Percentiles rank a stretch among this genome's conserved stretches.
These are phyloP conservation scores for Phialophora verrucosa DNA, from an alignment of 2,329 filamentous ascomycete genomes.

Conservation along the genomic window DNA sequence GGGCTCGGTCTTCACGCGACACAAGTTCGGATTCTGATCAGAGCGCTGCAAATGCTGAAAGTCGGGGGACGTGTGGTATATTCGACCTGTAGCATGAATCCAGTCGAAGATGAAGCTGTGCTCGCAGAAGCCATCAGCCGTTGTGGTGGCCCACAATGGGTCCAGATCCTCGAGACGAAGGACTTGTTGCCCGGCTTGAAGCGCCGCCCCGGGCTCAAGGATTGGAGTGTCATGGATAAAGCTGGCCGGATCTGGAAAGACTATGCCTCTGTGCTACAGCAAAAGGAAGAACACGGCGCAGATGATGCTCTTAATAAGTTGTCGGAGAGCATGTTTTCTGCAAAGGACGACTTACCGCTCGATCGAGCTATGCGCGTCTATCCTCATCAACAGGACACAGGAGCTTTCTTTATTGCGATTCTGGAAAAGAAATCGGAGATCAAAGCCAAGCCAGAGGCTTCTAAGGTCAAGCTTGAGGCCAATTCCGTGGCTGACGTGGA, in stretches of 20 bases:
- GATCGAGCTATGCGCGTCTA: conserved; percentile 94
- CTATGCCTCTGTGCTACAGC: conserved; percentile 79
- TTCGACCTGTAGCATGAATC: conserved; percentile 99
- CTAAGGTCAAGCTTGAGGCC: conserved; percentile 20
- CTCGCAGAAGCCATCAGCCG: conserved; percentile 85
- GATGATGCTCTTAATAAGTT: conserved; percentile 69
- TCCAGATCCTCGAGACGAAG: conserved; percentile 83
- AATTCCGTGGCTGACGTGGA: conserved; percentile 40
- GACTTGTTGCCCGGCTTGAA: conserved; percentile 77
- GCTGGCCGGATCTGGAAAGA: conserved; percentile 76
- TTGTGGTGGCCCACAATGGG: conserved; percentile 81
- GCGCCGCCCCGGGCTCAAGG: conserved; percentile 74
- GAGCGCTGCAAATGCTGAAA: conserved; percentile 94
- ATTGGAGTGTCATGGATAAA: conserved; percentile 93
- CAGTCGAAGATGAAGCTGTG: conserved; percentile 94
- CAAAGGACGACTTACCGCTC: conserved; percentile 70
- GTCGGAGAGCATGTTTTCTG: conserved; percentile 82
- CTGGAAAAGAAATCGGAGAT: conserved; percentile 91
- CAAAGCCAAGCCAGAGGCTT: conserved; percentile 71
- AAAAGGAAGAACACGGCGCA: conserved; percentile 62
- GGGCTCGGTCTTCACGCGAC: conserved; percentile 85
- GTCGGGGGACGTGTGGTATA: conserved; percentile 93
- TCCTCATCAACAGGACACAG: conserved; percentile 93
- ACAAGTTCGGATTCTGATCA: conserved; percentile 86
- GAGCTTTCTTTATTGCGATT: conserved; percentile 96